These are phyloP conservation scores for Microthyrium microscopicum DNA, from an alignment of 2,329 filamentous ascomycete species.

Conservation along the genomic window DNA sequence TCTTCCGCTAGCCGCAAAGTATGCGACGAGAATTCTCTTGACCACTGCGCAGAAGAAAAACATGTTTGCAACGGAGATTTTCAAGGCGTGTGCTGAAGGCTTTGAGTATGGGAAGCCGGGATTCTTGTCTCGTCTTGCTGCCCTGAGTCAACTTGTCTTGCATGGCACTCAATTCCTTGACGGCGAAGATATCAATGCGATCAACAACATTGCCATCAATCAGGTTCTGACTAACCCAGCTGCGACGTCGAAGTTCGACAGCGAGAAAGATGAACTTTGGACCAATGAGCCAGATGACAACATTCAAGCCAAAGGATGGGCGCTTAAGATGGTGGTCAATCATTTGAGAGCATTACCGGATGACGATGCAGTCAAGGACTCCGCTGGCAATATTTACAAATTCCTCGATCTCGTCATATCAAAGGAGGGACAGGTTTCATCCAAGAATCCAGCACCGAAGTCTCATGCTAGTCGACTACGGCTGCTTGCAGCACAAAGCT, in stretches of 20 bases:
- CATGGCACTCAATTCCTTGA: conserved; percentile 56
- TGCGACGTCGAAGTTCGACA: conserved; percentile 33
- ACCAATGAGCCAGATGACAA: conserved; percentile 56
- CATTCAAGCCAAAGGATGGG: conserved; percentile 65
- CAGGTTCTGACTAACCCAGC: conserved; percentile 57
- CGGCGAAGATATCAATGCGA: conserved; percentile 49
- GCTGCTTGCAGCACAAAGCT: conserved; percentile 61
- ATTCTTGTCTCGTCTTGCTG: conserved; percentile 57
- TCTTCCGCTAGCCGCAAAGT: conserved; percentile 71
- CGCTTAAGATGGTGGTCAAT: conserved; percentile 75
- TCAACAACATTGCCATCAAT: conserved; percentile 55
- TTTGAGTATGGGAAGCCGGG: conserved; percentile 57
- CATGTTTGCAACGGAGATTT: conserved; percentile 68
- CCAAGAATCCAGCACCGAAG: conserved; percentile 51
- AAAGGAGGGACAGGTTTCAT: conserved; percentile 64
- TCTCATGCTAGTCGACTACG: conserved; percentile 69
- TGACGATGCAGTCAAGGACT: conserved; percentile 27
- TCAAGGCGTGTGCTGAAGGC: conserved; percentile 57
- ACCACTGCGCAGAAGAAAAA: conserved; percentile 61
- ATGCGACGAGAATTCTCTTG: conserved; percentile 81
- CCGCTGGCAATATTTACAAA: conserved; percentile 54
- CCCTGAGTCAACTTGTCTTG: conserved; percentile 59
- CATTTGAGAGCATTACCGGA: conserved; percentile 46
- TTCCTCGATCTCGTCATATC: conserved; percentile 62
- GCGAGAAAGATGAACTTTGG: conserved; percentile 24